Evolutionary conservation across 129 eudicot genomes (phyloP).

Genomic region (Helianthus annuus): DNA sequence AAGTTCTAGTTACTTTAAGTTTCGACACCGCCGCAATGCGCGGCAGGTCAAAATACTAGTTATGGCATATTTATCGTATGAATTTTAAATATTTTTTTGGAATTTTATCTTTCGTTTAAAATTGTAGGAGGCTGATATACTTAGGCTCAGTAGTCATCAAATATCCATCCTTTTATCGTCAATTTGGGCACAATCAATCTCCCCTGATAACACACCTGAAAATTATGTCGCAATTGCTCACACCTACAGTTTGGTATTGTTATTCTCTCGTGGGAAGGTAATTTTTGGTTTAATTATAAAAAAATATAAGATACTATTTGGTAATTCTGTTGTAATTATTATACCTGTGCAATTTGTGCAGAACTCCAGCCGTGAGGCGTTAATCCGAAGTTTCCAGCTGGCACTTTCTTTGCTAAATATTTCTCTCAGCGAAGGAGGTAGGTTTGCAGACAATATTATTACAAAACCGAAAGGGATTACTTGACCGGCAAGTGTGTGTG

Average conservation of each 20-base stretch:
- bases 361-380: conserved; percentile 67
- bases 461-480: background rate
- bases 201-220: conserved; percentile 68
- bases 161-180: conserved; percentile 83
- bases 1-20: no score
- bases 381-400: conserved; percentile 69
- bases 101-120: background rate
- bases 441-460: conserved; percentile 6
- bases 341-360: conserved; percentile 16
- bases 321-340: conserved; percentile 3
- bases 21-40: no score
- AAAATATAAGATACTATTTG: background rate
- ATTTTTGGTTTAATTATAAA: background rate
- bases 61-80: background rate
- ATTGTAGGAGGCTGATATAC: conserved; percentile 65
- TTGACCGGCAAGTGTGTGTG: conserved; percentile 2
- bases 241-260: conserved; percentile 73
- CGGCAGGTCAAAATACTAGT: no score
- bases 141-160: conserved; percentile 69
- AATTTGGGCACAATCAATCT: conserved; percentile 77
- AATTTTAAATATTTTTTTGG: background rate
- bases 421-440: conserved; percentile 60
- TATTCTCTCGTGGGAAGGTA: conserved; percentile 56
- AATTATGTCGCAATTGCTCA: conserved; percentile 87
- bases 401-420: conserved; percentile 58